phyloP scores from a whole-genome alignment of 768 basidiomycete genomes.

The Hygrocybe coccinea region DNA sequence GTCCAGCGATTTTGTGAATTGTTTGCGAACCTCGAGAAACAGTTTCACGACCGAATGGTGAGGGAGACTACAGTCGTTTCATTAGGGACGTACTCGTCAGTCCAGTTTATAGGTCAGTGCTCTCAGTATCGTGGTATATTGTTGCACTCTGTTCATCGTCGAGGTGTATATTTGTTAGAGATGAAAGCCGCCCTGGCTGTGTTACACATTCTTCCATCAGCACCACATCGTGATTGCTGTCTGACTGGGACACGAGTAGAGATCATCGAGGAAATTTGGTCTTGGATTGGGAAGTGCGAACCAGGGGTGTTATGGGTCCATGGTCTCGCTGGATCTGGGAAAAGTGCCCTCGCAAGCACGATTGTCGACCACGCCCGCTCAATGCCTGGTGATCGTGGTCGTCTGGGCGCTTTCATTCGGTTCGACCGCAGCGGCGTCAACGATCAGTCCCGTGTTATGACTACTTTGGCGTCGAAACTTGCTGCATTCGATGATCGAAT shows the following conservation, averaged over 20 bases:
- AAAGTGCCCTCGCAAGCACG: constrained; percentile 14
- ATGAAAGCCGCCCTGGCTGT: too few relatives aligned
- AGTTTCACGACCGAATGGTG: neutral
- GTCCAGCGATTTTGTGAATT: neutral
- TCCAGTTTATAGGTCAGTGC: too few relatives aligned
- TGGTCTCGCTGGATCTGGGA: constrained; percentile 7
- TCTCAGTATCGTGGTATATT: too few relatives aligned
- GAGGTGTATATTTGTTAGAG: too few relatives aligned
- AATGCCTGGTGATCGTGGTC: neutral
- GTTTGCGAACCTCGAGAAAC: neutral
- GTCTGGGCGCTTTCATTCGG: constrained; percentile 16
- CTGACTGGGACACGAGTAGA: neutral
- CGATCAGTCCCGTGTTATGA: constrained; percentile 8
- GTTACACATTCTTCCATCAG: too few relatives aligned
- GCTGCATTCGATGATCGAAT: constrained; percentile 1
- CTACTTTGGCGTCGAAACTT: constrained; percentile 9
- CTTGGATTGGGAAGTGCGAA: neutral
- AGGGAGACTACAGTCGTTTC: too few relatives aligned
- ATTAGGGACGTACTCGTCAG: too few relatives aligned
- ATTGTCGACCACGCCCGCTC: constrained; percentile 1
- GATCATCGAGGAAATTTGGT: neutral
- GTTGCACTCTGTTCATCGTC: too few relatives aligned
- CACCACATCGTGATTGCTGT: neutral
- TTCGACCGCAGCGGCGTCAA: constrained; percentile 9
- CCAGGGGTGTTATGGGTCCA: neutral